phyloP scores from a whole-genome alignment of 345 rosid species.

The Lumnitzera racemosa region DNA sequence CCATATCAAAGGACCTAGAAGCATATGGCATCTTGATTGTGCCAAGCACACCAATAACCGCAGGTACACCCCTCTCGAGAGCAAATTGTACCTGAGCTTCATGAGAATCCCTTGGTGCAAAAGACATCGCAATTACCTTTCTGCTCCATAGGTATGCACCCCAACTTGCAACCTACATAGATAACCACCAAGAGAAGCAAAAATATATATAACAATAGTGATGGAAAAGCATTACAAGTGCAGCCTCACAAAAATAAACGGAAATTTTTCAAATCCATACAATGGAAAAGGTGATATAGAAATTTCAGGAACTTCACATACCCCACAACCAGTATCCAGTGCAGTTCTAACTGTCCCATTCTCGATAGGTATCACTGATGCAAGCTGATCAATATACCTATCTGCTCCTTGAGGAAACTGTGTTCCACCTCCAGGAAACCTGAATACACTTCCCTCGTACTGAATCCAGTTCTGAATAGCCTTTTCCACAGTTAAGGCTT shows the following conservation, averaged over 20 bases:
- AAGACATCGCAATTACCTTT: constrained; percentile 92
- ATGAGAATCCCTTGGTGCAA: constrained; percentile 97
- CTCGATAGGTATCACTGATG: constrained; percentile 76
- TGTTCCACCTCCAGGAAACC: constrained; percentile 99
- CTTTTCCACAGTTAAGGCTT: constrained; percentile 96
- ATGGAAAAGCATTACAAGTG: too few relatives aligned
- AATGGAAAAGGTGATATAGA: neutral
- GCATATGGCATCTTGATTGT: constrained; percentile 90
- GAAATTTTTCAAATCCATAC: neutral
- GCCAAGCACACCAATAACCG: constrained; percentile 97
- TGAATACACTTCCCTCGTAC: constrained; percentile 87
- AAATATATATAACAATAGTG: too few relatives aligned
- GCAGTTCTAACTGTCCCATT: constrained; percentile 97
- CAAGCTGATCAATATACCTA: constrained; percentile 88
- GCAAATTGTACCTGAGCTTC: constrained; percentile 99
- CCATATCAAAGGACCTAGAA: constrained; percentile 90
- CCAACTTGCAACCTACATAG: constrained; percentile 87
- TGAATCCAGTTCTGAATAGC: constrained; percentile 99
- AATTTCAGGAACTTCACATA: constrained; percentile 18
- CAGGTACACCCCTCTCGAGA: constrained; percentile 97
- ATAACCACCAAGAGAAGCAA: constrained; percentile 3
- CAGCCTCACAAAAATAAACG: too few relatives aligned
- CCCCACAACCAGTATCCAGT: constrained; percentile 99
- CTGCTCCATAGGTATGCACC: constrained; percentile 98
- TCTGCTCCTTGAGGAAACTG: constrained; percentile 99